These are phyloP conservation scores for Rhodotorula sp. DNA, from an alignment of 1,284 basidiomycete genomes.

Conservation along the genomic window DNA sequence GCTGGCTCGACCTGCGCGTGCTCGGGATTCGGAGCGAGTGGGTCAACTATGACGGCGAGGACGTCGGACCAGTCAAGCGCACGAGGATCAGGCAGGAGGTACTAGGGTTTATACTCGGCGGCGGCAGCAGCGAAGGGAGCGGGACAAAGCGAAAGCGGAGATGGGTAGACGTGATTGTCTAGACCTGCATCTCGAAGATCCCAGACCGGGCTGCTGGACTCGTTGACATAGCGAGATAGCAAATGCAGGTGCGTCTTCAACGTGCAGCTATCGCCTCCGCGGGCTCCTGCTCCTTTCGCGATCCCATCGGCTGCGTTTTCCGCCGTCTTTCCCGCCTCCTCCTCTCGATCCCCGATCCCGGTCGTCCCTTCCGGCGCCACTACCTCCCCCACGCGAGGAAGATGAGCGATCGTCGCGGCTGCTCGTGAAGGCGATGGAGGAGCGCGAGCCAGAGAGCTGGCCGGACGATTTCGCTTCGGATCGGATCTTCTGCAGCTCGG, in stretches of 20 bases:
- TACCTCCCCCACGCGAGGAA: not conserved
- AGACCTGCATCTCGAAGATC: not conserved
- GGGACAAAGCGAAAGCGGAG: conserved; percentile 11
- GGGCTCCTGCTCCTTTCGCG: conserved; percentile 23
- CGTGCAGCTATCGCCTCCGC: conserved; percentile 11
- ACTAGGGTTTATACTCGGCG: no score
- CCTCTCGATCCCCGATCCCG: conserved; percentile 8
- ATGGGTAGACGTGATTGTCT: conserved; percentile 22
- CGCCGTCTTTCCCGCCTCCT: conserved; percentile 15
- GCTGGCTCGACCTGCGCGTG: conserved; percentile 22
- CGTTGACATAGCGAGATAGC: not conserved
- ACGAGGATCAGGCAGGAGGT: conserved; percentile 4
- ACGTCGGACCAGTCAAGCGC: conserved; percentile 5
- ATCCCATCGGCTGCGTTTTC: conserved; percentile 25
- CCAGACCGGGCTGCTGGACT: not conserved
- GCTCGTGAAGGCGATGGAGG: conserved; percentile 61
- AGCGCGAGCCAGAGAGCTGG: conserved; percentile 60
- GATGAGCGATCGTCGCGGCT: conserved; percentile 25
- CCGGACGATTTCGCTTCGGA: conserved; percentile 59
- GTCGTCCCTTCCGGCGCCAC: not conserved
- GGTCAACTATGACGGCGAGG: conserved; percentile 5
- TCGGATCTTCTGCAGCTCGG: conserved; percentile 60
- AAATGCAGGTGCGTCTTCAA: no score
- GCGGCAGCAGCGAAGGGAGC: not conserved
- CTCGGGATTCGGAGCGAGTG: conserved; percentile 16